Evolutionary conservation across 1,139 yeast genomes (phyloP).

Genomic region (Sugiyamaella sp.): DNA sequence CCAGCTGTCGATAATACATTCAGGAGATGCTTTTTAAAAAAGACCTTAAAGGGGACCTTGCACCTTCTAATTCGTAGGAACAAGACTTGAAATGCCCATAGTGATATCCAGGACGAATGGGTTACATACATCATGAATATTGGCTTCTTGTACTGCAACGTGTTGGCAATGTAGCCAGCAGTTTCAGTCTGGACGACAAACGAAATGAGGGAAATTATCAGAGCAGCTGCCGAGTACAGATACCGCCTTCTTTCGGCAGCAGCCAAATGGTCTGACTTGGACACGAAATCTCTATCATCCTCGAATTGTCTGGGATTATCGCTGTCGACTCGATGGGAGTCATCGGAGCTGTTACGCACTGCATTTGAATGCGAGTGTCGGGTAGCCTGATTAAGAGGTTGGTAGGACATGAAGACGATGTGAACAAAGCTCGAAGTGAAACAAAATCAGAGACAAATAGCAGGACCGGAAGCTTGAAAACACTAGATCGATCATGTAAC

Average conservation of each 20-base stretch:
- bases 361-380: background rate
- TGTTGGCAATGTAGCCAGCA: conserved; percentile 68
- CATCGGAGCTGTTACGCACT: background rate
- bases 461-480: no score
- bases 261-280: conserved; percentile 8
- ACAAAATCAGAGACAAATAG: background rate
- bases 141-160: conserved; percentile 66
- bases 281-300: background rate
- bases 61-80: conserved; percentile 42
- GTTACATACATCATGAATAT: conserved; percentile 66
- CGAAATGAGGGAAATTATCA: conserved; percentile 60
- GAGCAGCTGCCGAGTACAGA: conserved; percentile 53
- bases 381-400: background rate
- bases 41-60: conserved; percentile 43
- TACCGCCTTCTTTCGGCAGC: conserved; percentile 20
- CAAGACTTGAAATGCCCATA: conserved; percentile 71
- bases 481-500: no score
- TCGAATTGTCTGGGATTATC: background rate
- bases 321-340: background rate
- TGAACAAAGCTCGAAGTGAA: background rate
- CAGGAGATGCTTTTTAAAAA: conserved; percentile 53
- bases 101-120: conserved; percentile 76
- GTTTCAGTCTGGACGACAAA: conserved; percentile 82
- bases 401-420: background rate
- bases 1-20: conserved; percentile 54